A percentile compares a stretch with the other conserved stretches of the same genome.
phyloP scores from a whole-genome alignment of 179 eudicot species.

The Monotropa hypopitys region DNA sequence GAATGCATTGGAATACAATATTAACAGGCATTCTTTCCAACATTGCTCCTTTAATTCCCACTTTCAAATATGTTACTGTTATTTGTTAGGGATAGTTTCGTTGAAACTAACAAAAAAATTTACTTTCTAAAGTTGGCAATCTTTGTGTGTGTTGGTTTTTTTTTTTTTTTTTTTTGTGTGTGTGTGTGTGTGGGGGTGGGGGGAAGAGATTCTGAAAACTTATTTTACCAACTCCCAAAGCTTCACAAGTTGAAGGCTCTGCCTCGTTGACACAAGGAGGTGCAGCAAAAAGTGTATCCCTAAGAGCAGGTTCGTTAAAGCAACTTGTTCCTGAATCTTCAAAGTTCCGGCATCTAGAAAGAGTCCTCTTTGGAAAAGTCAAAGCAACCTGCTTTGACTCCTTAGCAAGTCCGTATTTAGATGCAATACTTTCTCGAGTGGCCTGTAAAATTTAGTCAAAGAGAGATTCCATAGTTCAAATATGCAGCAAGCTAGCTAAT shows the following conservation, averaged over 20 bases:
- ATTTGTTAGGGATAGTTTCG: not conserved
- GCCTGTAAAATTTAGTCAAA: slow-evolving; percentile 34
- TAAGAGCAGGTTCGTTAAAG: slow-evolving; percentile 60
- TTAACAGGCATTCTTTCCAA: not conserved
- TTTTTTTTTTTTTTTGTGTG: no score
- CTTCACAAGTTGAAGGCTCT: slow-evolving; percentile 19
- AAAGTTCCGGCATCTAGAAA: slow-evolving; percentile 56
- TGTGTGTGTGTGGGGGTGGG: no score
- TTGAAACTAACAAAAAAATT: not conserved
- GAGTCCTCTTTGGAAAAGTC: slow-evolving; percentile 65
- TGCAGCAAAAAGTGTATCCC: slow-evolving; percentile 46
- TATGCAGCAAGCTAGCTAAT: slow-evolving; percentile 1
- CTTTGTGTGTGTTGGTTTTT: no score
- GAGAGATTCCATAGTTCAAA: not conserved
- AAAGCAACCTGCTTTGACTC: slow-evolving; percentile 70
- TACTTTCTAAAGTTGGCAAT: not conserved
- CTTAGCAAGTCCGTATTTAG: slow-evolving; percentile 50
- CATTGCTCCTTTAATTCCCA: not conserved
- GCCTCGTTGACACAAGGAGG: slow-evolving; percentile 25
- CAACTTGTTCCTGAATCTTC: slow-evolving; percentile 68
- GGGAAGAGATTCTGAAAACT: slow-evolving; percentile 6
- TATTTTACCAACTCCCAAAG: slow-evolving; percentile 17
- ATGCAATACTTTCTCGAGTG: slow-evolving; percentile 58
- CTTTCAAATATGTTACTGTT: not conserved
- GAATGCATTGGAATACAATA: not conserved